These are phyloP conservation scores for Aspergillus sp. DNA, from an alignment of 2,329 filamentous ascomycete species.

Conservation along the genomic window DNA sequence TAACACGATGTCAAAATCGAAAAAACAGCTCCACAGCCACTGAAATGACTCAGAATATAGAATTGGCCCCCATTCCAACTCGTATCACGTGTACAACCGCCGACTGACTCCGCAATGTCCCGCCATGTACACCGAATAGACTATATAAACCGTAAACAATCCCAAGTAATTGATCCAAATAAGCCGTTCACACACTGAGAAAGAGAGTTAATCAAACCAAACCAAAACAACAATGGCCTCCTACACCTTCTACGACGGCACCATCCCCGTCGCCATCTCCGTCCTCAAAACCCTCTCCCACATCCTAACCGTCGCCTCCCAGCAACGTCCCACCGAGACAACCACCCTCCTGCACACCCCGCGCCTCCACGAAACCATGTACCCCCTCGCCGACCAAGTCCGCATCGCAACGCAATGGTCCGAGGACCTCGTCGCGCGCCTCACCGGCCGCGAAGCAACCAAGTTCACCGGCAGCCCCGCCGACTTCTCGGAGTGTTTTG, in stretches of 20 bases:
- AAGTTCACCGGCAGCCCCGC: slow-evolving; percentile 17
- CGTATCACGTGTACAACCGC: too few species aligned
- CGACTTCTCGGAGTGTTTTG: slow-evolving; percentile 22
- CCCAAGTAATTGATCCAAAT: too few species aligned
- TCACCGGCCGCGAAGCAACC: slow-evolving; percentile 24
- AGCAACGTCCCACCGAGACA: slow-evolving; percentile 9
- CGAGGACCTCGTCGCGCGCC: slow-evolving; percentile 23
- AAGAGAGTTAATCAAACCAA: background rate
- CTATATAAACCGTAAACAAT: too few species aligned
- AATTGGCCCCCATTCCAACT: too few species aligned
- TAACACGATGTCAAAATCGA: too few species aligned
- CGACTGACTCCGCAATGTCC: too few species aligned
- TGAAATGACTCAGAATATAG: too few species aligned
- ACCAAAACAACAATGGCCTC: slow-evolving; percentile 3
- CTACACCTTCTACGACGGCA: slow-evolving; percentile 28
- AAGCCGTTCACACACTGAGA: too few species aligned
- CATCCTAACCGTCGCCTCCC: slow-evolving; percentile 28
- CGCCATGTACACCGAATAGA: too few species aligned
- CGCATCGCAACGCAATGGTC: slow-evolving; percentile 26
- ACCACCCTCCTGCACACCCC: slow-evolving; percentile 15
- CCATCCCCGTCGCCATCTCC: slow-evolving; percentile 20
- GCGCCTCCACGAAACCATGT: slow-evolving; percentile 23
- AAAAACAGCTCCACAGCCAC: too few species aligned
- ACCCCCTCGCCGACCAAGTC: slow-evolving; percentile 24
- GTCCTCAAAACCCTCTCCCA: slow-evolving; percentile 28